A percentile compares a stretch with the other conserved stretches of the same genome.
phyloP scores from a whole-genome alignment of 1,284 basidiomycete species.

The Ganoderma meredithae region DNA sequence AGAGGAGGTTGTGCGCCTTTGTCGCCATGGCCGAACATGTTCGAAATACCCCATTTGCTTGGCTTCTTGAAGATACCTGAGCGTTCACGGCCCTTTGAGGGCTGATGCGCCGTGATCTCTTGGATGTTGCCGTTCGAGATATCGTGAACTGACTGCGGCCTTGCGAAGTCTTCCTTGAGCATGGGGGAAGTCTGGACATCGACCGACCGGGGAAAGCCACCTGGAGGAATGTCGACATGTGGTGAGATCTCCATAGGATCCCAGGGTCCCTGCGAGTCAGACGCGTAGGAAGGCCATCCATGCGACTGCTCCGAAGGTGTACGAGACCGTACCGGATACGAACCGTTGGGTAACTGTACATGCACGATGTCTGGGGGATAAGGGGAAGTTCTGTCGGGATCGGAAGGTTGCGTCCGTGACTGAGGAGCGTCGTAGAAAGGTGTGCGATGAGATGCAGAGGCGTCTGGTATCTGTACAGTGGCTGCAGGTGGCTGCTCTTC shows the following conservation, averaged over 20 bases:
- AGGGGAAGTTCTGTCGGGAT: slow-evolving; percentile 11
- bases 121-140: slow-evolving; percentile 26
- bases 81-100: slow-evolving; percentile 58
- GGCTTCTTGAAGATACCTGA: slow-evolving; percentile 72
- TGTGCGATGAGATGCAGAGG: slow-evolving; percentile 62
- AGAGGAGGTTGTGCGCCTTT: slow-evolving; percentile 65
- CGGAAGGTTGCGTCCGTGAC: slow-evolving; percentile 26
- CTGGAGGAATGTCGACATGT: slow-evolving; percentile 50
- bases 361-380: slow-evolving; percentile 33
- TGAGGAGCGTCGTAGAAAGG: slow-evolving; percentile 53
- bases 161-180: slow-evolving; percentile 55
- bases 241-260: slow-evolving; percentile 69
- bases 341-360: slow-evolving; percentile 25
- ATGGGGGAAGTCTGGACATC: slow-evolving; percentile 61
- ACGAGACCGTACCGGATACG: slow-evolving; percentile 25
- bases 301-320: slow-evolving; percentile 33
- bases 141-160: slow-evolving; percentile 48
- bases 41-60: slow-evolving; percentile 64
- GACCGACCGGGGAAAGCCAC: slow-evolving; percentile 53
- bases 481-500: slow-evolving; percentile 42
- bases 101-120: slow-evolving; percentile 46
- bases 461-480: slow-evolving; percentile 53
- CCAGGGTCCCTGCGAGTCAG: slow-evolving; percentile 48
- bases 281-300: slow-evolving; percentile 41
- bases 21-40: slow-evolving; percentile 80